Percentiles rank a stretch among this genome's conserved stretches.
These are phyloP conservation scores for Phialophora tarda DNA, from an alignment of 2,329 filamentous ascomycete genomes.

Conservation along the genomic window DNA sequence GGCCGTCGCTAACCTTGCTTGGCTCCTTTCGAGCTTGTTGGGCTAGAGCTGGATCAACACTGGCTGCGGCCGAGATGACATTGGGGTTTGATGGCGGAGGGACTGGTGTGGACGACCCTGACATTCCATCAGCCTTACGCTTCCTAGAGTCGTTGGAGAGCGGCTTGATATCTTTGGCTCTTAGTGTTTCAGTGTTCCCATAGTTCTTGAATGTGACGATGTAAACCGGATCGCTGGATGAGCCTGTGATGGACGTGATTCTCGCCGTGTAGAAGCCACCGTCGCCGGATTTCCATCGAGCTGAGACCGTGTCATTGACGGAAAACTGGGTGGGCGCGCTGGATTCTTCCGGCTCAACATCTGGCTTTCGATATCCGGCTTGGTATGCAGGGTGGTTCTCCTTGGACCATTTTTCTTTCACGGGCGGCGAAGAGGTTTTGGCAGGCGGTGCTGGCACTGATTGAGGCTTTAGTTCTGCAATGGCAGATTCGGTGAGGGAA, in stretches of 20 bases:
- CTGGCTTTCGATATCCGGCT: conserved; percentile 62
- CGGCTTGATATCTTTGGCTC: conserved; percentile 81
- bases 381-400: conserved; percentile 80
- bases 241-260: conserved; percentile 92
- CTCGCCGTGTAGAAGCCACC: conserved; percentile 88
- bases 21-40: conserved; percentile 68
- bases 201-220: conserved; percentile 95
- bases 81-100: conserved; percentile 54
- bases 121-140: conserved; percentile 81
- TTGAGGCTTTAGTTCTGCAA: conserved; percentile 76
- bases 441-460: conserved; percentile 49
- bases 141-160: conserved; percentile 73
- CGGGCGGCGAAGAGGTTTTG: conserved; percentile 58
- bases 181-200: conserved; percentile 75
- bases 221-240: conserved; percentile 87
- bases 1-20: conserved; percentile 66
- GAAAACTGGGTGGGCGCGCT: conserved; percentile 65
- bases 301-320: conserved; percentile 87
- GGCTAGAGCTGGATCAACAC: conserved; percentile 69
- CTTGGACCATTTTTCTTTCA: conserved; percentile 75
- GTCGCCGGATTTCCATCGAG: conserved; percentile 89
- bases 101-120: conserved; percentile 55
- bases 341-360: conserved; percentile 54
- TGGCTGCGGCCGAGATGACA: conserved; percentile 70
- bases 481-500: conserved; percentile 75